Conservation (phyloP, 495 filamentous ascomycete species). For the Aspergillus incahuasiensis region DNA sequence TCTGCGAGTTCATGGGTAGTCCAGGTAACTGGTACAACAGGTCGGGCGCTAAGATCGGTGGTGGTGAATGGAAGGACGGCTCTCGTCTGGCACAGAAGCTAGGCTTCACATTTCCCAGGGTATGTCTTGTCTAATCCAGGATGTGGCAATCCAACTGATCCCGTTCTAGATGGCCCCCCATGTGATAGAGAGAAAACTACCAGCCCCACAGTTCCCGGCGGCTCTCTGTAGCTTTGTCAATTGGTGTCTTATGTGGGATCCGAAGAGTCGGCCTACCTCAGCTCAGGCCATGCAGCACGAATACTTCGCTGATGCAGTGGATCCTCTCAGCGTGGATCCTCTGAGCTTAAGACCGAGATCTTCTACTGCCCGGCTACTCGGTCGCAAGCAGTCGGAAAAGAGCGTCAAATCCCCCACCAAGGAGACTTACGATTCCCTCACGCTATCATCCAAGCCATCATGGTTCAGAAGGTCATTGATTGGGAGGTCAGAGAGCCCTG, state of each 20-base stretch:
- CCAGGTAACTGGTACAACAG: slow-evolving; percentile 98
- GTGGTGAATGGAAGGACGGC: slow-evolving; percentile 97
- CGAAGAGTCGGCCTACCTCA: slow-evolving; percentile 88
- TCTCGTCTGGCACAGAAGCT: slow-evolving; percentile 89
- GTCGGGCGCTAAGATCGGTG: slow-evolving; percentile 77
- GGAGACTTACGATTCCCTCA: slow-evolving; percentile 62
- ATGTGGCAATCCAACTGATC: slow-evolving; percentile 14
- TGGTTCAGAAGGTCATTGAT: slow-evolving; percentile 97
- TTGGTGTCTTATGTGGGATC: slow-evolving; percentile 99
- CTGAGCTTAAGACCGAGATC: slow-evolving; percentile 79
- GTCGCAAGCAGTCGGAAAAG: slow-evolving; percentile 82
- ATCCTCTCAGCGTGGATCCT: slow-evolving; percentile 82
- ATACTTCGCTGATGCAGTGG: slow-evolving; percentile 92
- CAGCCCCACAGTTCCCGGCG: slow-evolving; percentile 84
- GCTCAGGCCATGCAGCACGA: slow-evolving; percentile 88
- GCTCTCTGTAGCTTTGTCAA: slow-evolving; percentile 90
- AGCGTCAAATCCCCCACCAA: slow-evolving; percentile 55
- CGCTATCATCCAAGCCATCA: slow-evolving; percentile 75
- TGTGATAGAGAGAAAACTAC: slow-evolving; percentile 90
- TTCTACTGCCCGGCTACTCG: slow-evolving; percentile 74
- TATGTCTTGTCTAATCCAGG: slow-evolving; percentile 22
- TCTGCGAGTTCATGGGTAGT: slow-evolving; percentile 99
- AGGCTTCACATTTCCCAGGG: slow-evolving; percentile 95
- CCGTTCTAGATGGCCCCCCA: slow-evolving; percentile 83
- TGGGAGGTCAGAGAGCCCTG: slow-evolving; percentile 57